Conservation (phyloP, 2,329 filamentous ascomycete genomes). For the Aureobasidium melanogenum region DNA sequence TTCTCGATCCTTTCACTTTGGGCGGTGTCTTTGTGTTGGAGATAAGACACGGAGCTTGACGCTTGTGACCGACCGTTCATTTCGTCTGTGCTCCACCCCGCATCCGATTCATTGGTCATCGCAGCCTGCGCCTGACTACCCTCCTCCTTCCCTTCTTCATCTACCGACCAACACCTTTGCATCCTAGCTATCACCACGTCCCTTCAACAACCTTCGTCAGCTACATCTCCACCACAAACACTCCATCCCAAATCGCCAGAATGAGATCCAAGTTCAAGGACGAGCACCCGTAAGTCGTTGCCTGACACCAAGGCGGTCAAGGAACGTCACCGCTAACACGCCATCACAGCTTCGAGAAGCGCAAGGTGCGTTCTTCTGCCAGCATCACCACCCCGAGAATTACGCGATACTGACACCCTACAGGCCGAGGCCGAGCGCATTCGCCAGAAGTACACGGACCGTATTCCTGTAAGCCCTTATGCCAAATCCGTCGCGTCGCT, state of each 20-base stretch:
- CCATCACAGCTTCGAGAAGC: conserved; percentile 72
- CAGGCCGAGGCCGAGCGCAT: conserved; percentile 92
- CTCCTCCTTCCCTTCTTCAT: neutral
- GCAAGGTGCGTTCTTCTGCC: conserved; percentile 51
- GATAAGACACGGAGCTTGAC: conserved; percentile 4
- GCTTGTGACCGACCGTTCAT: neutral
- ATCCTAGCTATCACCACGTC: neutral
- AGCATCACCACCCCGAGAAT: neutral
- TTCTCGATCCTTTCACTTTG: neutral
- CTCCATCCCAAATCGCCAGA: conserved; percentile 36
- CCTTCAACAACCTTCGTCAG: neutral
- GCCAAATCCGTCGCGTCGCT: conserved; percentile 7
- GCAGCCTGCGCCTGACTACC: conserved; percentile 3
- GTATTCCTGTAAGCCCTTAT: conserved; percentile 74
- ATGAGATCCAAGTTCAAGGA: conserved; percentile 99
- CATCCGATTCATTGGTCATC: conserved; percentile 9
- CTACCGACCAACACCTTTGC: neutral
- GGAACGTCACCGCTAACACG: conserved; percentile 14
- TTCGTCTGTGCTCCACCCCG: conserved; percentile 7
- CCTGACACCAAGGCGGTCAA: conserved; percentile 10
- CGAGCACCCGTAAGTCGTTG: conserved; percentile 62
- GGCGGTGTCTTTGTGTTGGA: neutral
- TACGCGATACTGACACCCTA: neutral
- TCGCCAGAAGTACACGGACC: conserved; percentile 96
- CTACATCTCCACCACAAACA: conserved; percentile 4